Evolutionary conservation across 345 rosid species (phyloP), one percentile per base, ranked within the genome.

Genomic region (Aquilaria malaccensis): DNA sequence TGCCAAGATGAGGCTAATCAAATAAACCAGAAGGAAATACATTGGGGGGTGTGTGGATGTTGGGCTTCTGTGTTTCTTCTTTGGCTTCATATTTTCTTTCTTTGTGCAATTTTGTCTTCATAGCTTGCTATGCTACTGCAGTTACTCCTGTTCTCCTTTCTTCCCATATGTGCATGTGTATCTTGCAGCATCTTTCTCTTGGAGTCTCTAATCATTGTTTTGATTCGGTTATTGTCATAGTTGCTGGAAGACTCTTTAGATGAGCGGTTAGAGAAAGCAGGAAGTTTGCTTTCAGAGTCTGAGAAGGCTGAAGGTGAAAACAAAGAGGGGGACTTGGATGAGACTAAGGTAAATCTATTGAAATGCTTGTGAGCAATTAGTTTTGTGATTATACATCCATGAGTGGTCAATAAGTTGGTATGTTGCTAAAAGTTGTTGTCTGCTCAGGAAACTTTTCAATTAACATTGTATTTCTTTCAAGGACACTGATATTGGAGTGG

Each of bases 181-280:
- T 13, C 55, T 52, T 7, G 55, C 30, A 10, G 56, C 32, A 53
- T 53, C 9, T 22, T 7, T 53, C 13, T 30, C 10, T 53, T 49
- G 10, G 6, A 14, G 2, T 15, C 14, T 37, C 11, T 33, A 33
- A 10, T 60, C 45, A 10, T 41, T 52, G 58, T 22, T 61, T 61
- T 69, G 64, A 37, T 37, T 37, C 43, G 7, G 3, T 3, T 41
- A 60, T 59, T 69, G 14, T 62, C 63, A 15, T 60, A 95, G 99
- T 77, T 91, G 75, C 97, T 95, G 53, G 99, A 95, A 77, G 96
- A 88, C 76, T 83, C 87, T 52, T 64, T 95, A 51, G 99, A 95
- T 78, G 96, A 85, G 50, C 88, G 82, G 65, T 78, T 91, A 59
- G 97, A 91, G 78, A 91, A 86, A 76, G 79, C 77, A 0, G 97